These are phyloP conservation scores for Tetrapisispora pingtungensis DNA, from an alignment of 805 yeast genomes.

Conservation along the genomic window DNA sequence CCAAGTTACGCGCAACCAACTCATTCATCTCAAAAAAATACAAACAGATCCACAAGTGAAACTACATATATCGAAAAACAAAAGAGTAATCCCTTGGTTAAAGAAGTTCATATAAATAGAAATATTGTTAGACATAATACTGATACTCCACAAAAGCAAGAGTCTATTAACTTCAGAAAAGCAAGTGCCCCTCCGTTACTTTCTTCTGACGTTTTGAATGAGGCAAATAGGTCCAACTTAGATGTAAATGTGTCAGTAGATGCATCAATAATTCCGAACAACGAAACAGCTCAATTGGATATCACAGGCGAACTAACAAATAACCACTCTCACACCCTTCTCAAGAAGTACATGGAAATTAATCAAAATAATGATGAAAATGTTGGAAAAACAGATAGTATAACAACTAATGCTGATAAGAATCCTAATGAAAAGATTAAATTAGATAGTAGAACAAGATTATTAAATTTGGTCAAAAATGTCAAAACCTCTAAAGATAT, in stretches of 20 bases:
- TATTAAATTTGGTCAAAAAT: not conserved
- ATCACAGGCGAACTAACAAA: slow-evolving; percentile 23
- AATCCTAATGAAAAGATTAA: not conserved
- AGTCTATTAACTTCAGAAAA: slow-evolving; percentile 8
- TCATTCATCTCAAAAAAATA: slow-evolving; percentile 10
- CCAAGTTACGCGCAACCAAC: slow-evolving; percentile 28
- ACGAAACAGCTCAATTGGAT: slow-evolving; percentile 10
- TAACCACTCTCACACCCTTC: slow-evolving; percentile 16
- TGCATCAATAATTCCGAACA: not conserved
- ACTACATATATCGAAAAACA: slow-evolving; percentile 9
- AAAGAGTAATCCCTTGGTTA: not conserved
- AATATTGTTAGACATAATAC: not conserved
- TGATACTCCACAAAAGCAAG: not conserved
- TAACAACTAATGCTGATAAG: not conserved
- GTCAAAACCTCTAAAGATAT: not conserved
- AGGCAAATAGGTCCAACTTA: not conserved
- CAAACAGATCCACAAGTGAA: slow-evolving; percentile 21
- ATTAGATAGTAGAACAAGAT: not conserved
- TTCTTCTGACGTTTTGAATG: not conserved
- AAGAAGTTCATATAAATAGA: not conserved
- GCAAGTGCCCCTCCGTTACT: slow-evolving; percentile 18
- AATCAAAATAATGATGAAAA: not conserved
- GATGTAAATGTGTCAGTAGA: not conserved
- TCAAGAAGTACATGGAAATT: slow-evolving; percentile 20
- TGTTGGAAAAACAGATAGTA: too few species aligned